phyloP scores from a whole-genome alignment of 2,329 filamentous ascomycete genomes.

The Neonectria coccinea region DNA sequence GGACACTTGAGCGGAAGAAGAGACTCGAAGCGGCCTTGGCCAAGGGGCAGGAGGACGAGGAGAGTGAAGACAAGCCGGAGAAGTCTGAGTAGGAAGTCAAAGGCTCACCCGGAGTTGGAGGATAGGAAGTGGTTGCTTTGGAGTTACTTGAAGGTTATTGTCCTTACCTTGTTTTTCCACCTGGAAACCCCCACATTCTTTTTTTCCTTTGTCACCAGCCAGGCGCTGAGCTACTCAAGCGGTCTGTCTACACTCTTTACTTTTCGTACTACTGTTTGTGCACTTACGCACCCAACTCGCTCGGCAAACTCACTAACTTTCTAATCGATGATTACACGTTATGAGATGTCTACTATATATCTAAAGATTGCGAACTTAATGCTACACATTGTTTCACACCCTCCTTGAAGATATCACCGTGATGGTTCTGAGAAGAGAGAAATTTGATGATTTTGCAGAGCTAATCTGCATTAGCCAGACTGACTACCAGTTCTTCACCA shows the following conservation, averaged over 20 bases:
- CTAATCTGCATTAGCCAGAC: too few species aligned
- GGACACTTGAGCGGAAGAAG: conserved; percentile 50
- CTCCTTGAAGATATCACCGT: too few species aligned
- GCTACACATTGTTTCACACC: too few species aligned
- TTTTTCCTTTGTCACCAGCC: conserved; percentile 19
- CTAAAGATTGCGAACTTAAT: too few species aligned
- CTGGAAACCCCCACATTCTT: conserved; percentile 9
- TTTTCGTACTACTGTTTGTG: not conserved
- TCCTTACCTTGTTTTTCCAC: not conserved
- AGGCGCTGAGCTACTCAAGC: conserved; percentile 4
- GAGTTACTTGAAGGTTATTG: not conserved
- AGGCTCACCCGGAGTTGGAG: not conserved
- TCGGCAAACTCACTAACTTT: too few species aligned
- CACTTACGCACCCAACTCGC: not conserved
- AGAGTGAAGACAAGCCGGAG: conserved; percentile 21
- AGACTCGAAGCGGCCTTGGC: conserved; percentile 34
- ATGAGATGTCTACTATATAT: too few species aligned
- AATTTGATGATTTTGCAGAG: too few species aligned
- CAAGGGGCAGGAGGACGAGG: conserved; percentile 33
- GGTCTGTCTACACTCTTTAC: not conserved
- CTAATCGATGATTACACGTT: too few species aligned
- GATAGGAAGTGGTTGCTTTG: not conserved
- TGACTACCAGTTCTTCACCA: too few species aligned
- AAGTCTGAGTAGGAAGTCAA: conserved; percentile 5
- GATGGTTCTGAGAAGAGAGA: too few species aligned